Evolutionary conservation across 2,329 filamentous ascomycete species (phyloP), one percentile per base, ranked within the genome.

Genomic region (Neophaeococcomyces mojaviensis): DNA sequence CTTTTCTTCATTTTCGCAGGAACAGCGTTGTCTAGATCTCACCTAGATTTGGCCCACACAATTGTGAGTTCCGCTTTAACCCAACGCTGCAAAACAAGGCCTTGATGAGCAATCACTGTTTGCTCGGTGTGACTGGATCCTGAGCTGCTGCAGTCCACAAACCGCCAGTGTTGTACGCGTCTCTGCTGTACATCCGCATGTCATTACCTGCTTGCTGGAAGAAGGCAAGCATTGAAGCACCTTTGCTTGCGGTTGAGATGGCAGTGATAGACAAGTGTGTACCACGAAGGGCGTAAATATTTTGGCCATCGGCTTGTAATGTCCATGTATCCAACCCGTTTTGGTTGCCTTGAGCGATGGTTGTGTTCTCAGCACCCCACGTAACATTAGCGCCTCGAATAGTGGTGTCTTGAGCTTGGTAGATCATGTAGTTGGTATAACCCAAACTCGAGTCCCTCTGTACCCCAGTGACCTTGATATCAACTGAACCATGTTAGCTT

Each of bases 311-410:
- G 3, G 5, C 16, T 30, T 34, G 32, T 30, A 46, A 22, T 8
- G 36, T 39, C 35, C 34, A 46, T 4, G 35, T 32, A 15, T 46
- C 43, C n/a, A 7, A 12, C 15, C 20, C 24, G 33, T 37, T 38
- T 16, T 2, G 10, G 18, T 35, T n/a, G 41, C 30, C 41, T 8
- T 4, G n/a, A 35, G 28, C 34, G 16, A 46, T 32, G 4, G 35
- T 28, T 12, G 44, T 46, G 31, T 47, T 47, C 18, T 47, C 45
- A 4, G 45, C 37, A 12, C n/a, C 30, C 45, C 45, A 47, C 3
- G 28, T 35, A 16, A 47, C 22, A 20, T 47, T 47, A 19, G 24
- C 37, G 7, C 45, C 45, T 10, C 16, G 19, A 13, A 47, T 41
- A 5, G 45, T 35, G 19, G 37, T 39, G 20, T 47, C 45, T n/a